Base-by-base conservation (phyloP, 1,284 basidiomycete genomes). In the Ceratobasidium theobromae region DNA sequence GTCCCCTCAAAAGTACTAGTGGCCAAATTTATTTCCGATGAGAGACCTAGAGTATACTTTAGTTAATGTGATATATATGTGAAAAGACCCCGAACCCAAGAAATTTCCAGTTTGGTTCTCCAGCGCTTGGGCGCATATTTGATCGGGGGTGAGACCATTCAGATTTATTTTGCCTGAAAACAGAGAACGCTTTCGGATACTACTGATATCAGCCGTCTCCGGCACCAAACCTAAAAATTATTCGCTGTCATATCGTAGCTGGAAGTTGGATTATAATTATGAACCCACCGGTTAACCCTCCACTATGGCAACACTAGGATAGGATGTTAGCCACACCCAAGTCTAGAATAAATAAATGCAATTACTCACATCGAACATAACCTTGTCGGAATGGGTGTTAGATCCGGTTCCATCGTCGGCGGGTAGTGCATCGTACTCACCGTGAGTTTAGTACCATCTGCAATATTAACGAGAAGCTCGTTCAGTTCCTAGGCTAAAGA, bases 31-130 rank as follows among this genome's bases (percentile, higher is more conserved):
- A 62, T 12, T 18, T 40, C 38, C 4, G 48, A 46, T 1, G 58
- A 46, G 14, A 62, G 58, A 9, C 46, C 58, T 62, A 27, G n/a
- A 60, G n/a, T n/a, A n/a, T n/a, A n/a, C n/a, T n/a, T n/a, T n/a
- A n/a, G n/a, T n/a, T n/a, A n/a, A n/a, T n/a, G 38, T 38, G 35
- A 38, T 38, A 38, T 38, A 8, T 38, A 8, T 38, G 35, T 38
- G 6, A 38, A 6, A 38, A 16, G 35, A 6, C 16, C 43, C 6
- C 43, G 12, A 21, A 45, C 18, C 43, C 18, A 45, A n/a, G 18
- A 45, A 45, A 6, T 45, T 45, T 11, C 43, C 18, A 45, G 18
- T 45, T 45, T 45, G 43, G 9, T 21, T 45, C 18, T 11, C 43
- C 18, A 45, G 9, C 9, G 18, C 43, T 11, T 45, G 9, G 18